Evolutionary conservation across 257 asterid species (phyloP), one percentile per base, ranked within the genome.

Genomic region (Paraleonurus japonicus): DNA sequence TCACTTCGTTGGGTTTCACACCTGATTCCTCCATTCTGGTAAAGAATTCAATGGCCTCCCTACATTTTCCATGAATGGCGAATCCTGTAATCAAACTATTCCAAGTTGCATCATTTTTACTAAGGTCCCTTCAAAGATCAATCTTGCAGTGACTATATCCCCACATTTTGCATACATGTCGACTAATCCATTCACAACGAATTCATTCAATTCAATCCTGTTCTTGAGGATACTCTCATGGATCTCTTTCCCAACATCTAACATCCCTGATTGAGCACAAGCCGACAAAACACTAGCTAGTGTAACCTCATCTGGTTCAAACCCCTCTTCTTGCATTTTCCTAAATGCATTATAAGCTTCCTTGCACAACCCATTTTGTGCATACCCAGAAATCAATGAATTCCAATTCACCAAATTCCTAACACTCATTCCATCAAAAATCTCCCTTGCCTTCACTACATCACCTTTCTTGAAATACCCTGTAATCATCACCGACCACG

Each of bases 161-260:
- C 96, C 96, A 63, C 96, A 92, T 85, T 90, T 92, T 16, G 91
- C 90, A 73, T 90, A 90, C 98, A 92, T 92, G 80, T 92, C 98
- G 15, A 90, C 81, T 65, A 92, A 81, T 1, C 85, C 96, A 43
- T 92, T 92, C 7, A 86, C 75, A 79, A 90, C 84, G 63, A 78
- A 88, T 5, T 81, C 78, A 48, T 90, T 92, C 78, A 76, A 39
- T 37, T 81, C 83, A 67, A 90, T 72, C 32, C 80, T 72, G 33
- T 79, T 73, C 24, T 39, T 65, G 28, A 83, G 68, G 69, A 87
- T 80, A 81, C 69, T 76, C 74, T 84, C 90, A 32, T 92, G 98
- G 54, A 92, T 65, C 48, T 82, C 83, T 72, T 75, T 84, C 32
- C 95, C 97, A 22, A 75, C 51, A 63, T 83, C 90, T 63, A 92